These are phyloP conservation scores for Nymphaea colorata DNA, from an alignment of 164 flowering plant genomes.

Conservation along the genomic window DNA sequence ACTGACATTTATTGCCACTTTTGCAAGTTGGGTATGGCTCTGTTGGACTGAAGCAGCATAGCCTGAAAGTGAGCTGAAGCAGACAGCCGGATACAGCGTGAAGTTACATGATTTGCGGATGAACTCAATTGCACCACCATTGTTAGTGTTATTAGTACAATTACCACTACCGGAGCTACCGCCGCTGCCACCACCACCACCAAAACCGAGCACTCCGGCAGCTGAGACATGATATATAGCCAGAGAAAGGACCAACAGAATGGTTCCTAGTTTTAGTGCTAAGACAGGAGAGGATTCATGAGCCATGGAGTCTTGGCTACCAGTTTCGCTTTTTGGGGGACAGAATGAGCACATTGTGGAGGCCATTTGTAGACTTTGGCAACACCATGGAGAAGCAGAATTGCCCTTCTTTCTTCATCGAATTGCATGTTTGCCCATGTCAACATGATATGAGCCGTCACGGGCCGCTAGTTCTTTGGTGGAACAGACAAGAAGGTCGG, in stretches of 20 bases:
- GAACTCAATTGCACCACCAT: slow-evolving; percentile 28
- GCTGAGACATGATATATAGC: neutral
- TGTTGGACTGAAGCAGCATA: slow-evolving; percentile 40
- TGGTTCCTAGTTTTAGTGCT: neutral
- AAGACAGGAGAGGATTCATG: neutral
- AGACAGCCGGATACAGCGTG: slow-evolving; percentile 54
- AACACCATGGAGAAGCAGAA: too few relatives aligned
- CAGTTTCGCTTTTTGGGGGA: too few relatives aligned
- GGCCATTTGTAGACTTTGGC: too few relatives aligned
- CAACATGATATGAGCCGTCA: too few relatives aligned
- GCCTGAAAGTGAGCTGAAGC: slow-evolving; percentile 51
- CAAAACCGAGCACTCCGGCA: neutral
- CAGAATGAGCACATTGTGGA: too few relatives aligned
- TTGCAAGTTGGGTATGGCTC: slow-evolving; percentile 45
- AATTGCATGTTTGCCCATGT: too few relatives aligned
- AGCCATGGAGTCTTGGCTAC: neutral
- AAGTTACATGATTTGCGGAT: slow-evolving; percentile 63
- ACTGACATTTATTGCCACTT: slow-evolving; percentile 44
- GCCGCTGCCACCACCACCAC: neutral
- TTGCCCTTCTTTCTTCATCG: too few relatives aligned
- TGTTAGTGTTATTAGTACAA: neutral
- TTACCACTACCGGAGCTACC: neutral
- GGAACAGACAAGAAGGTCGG: too few relatives aligned
- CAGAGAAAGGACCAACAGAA: neutral
- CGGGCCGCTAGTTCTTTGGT: too few relatives aligned